Conservation (phyloP, 352 stramenopile species). For the Pythium myriotylum region DNA sequence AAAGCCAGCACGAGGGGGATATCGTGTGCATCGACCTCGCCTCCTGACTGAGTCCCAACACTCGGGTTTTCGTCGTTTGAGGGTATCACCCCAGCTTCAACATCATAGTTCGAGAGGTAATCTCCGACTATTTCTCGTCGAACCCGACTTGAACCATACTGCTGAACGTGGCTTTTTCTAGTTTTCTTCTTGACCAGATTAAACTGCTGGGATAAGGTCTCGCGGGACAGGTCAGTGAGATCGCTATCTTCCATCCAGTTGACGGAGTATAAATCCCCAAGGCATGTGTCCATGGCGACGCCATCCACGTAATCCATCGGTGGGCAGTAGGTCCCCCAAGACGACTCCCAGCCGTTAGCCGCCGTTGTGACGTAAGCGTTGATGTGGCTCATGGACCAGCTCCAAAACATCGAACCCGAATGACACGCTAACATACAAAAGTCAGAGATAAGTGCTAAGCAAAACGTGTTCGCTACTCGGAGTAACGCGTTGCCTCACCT, state of each 20-base stretch:
- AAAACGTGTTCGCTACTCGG: no score
- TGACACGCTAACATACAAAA: slow-evolving; percentile 64
- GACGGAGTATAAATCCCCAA: slow-evolving; percentile 91
- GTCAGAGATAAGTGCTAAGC: neutral
- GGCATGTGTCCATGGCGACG: slow-evolving; percentile 71
- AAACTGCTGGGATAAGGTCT: slow-evolving; percentile 84
- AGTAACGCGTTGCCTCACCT: no score
- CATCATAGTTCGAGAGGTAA: slow-evolving; percentile 82
- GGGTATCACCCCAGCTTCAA: slow-evolving; percentile 6
- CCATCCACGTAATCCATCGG: slow-evolving; percentile 75
- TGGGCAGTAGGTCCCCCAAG: slow-evolving; percentile 90
- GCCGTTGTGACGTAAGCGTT: slow-evolving; percentile 90
- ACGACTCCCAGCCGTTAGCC: slow-evolving; percentile 86
- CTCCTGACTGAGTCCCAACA: slow-evolving; percentile 3
- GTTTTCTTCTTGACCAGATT: slow-evolving; percentile 70
- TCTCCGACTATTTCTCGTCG: slow-evolving; percentile 82
- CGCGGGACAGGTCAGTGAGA: slow-evolving; percentile 71
- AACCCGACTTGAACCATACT: slow-evolving; percentile 59
- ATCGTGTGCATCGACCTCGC: slow-evolving; percentile 60
- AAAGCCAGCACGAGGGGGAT: slow-evolving; percentile 74
- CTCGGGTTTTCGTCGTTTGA: slow-evolving; percentile 1
- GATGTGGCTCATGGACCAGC: slow-evolving; percentile 67
- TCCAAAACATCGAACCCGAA: slow-evolving; percentile 90
- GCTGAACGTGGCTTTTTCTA: slow-evolving; percentile 80
- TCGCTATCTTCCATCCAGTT: slow-evolving; percentile 94